A percentile compares a stretch with the other conserved stretches of the same genome.
phyloP scores from a whole-genome alignment of 129 eudicot genomes.

The Flaveria trinervia region DNA sequence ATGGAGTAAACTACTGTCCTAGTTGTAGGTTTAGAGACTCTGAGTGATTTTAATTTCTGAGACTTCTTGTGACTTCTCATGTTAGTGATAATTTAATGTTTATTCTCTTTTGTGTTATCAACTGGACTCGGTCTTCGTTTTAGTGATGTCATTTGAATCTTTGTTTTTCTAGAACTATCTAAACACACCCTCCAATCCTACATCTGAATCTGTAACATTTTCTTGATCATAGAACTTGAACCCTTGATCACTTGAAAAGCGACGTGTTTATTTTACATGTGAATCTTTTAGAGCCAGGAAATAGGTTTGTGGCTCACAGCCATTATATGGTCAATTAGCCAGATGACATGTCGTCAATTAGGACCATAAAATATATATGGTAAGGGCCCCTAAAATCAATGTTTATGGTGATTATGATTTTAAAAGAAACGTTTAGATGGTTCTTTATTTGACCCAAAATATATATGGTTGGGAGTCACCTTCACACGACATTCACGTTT shows the following conservation, averaged over 20 bases:
- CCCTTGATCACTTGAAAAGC: too few relatives aligned
- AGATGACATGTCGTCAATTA: neutral
- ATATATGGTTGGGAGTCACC: too few relatives aligned
- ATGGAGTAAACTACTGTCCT: slow-evolving; percentile 25
- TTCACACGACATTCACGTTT: too few relatives aligned
- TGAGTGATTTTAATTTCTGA: neutral
- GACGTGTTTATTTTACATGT: neutral
- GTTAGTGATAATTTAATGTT: neutral
- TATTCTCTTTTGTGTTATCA: neutral
- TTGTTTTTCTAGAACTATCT: too few relatives aligned
- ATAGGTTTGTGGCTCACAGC: neutral
- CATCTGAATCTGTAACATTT: too few relatives aligned
- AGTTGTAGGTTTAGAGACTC: neutral
- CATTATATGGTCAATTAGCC: slow-evolving; percentile 15
- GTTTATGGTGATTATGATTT: neutral
- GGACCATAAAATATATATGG: slow-evolving; percentile 3
- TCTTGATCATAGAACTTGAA: too few relatives aligned
- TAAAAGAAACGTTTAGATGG: neutral
- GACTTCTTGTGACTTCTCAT: neutral
- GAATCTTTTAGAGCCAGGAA: slow-evolving; percentile 13
- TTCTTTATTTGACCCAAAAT: neutral
- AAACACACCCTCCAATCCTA: too few relatives aligned
- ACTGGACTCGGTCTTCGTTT: neutral
- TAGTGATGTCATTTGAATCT: neutral
- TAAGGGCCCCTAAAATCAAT: neutral